Base-by-base conservation (phyloP, 192 early-diverging fungal species). In the Chytriomyces confervae region DNA sequence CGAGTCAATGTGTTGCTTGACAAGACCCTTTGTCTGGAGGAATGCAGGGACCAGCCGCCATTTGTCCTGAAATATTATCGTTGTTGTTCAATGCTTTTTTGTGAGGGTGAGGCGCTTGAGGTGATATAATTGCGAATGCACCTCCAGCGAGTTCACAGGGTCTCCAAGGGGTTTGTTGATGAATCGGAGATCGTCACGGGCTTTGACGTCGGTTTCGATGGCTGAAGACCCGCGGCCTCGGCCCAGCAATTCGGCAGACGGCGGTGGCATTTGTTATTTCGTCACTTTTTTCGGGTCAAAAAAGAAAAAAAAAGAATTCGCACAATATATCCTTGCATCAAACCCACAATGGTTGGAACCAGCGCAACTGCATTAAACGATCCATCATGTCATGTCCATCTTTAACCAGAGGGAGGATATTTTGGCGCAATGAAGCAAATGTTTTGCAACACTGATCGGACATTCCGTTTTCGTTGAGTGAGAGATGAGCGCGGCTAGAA, bases 1-100 rank as follows among this genome's bases (percentile, higher is more conserved):
- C 7, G 98, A 99, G 83, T 99, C 98, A 74, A 98, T 91, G 82
- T 99, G 98, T 82, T 99, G 98, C 83, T 98, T 98, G 66, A 99
- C 93, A 23, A 99, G 89, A 72, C 98, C 98, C 77, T 97, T 97
- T 44, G 96, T 94, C 80, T 96, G 95, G 46, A 99, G 84, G 82
- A 97, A 99, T 0, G 98, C 96, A 5, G 98, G 98, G 20, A 99
- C 86, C 50, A 99, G 86, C 80, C 96, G 89, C 97, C 98, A 99
- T 80, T 99, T 99, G 86, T 99, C 96, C 91, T 95, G 84, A 2
- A 73, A 18, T 36, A 10, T n/a, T 50, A 16, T 65, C 18, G 63
- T 20, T 65, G n/a, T n/a, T n/a, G n/a, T 16, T 36, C 11, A 65
- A 24, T n/a, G 63, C 0, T 65, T 65, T 1, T 20, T 65, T 65